A percentile compares a stretch with the other conserved stretches of the same genome.
These are phyloP conservation scores for Leucocoprinus sp. DNA, from an alignment of 768 basidiomycete genomes.

Conservation along the genomic window DNA sequence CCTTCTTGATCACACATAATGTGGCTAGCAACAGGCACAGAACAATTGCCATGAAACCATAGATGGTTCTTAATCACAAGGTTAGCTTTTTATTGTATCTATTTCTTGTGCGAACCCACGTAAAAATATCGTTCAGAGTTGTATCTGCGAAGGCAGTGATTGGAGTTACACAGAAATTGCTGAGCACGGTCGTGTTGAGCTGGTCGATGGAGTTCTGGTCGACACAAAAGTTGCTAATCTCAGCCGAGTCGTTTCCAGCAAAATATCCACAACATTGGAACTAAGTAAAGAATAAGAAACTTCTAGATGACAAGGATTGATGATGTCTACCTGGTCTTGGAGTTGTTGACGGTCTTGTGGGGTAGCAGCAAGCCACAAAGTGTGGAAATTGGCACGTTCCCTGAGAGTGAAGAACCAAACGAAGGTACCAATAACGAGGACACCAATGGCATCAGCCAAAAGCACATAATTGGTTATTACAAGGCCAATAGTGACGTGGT, in stretches of 20 bases:
- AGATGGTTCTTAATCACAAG: conserved; percentile 42
- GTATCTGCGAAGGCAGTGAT: conserved; percentile 60
- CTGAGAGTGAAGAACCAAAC: conserved; percentile 79
- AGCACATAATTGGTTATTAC: conserved; percentile 73
- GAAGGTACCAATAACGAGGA: conserved; percentile 58
- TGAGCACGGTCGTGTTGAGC: conserved; percentile 30
- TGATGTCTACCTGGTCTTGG: conserved; percentile 60
- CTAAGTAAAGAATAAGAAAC: conserved; percentile 28
- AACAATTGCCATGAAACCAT: conserved; percentile 80
- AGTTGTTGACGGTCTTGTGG: conserved; percentile 42
- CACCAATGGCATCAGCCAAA: conserved; percentile 50
- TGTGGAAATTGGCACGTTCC: conserved; percentile 61
- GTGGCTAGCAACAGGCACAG: conserved; percentile 70
- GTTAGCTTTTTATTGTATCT: conserved; percentile 3
- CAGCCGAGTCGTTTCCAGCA: conserved; percentile 49
- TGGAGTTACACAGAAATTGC: conserved; percentile 65
- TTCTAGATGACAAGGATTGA: background rate
- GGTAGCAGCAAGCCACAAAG: conserved; percentile 42
- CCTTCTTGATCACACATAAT: conserved; percentile 81
- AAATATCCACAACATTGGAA: conserved; percentile 85
- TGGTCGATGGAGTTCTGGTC: conserved; percentile 30
- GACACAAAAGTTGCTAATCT: conserved; percentile 53
- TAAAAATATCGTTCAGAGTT: conserved; percentile 76
- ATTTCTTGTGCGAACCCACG: conserved; percentile 40
- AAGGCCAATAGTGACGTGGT: conserved; percentile 61